phyloP scores from a whole-genome alignment of 2,329 filamentous ascomycete species.

The Microthyrium microscopicum region DNA sequence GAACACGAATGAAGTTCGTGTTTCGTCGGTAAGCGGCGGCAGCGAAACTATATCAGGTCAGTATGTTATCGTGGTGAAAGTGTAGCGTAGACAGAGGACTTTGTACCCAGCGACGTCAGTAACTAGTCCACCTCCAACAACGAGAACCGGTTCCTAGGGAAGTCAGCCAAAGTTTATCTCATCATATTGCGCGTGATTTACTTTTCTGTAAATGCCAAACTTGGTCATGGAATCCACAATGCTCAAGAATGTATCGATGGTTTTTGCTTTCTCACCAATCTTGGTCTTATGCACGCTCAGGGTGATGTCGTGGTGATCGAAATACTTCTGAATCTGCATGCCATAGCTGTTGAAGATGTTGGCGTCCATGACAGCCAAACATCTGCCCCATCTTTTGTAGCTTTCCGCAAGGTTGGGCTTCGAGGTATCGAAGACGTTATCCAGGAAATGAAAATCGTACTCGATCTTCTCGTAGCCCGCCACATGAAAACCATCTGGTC shows the following conservation, averaged over 20 bases:
- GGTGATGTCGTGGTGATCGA: slow-evolving; percentile 44
- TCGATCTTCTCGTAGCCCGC: slow-evolving; percentile 62
- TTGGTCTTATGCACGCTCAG: slow-evolving; percentile 55
- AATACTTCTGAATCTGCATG: slow-evolving; percentile 48
- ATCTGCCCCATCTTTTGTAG: slow-evolving; percentile 48
- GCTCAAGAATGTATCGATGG: slow-evolving; percentile 49
- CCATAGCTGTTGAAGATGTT: slow-evolving; percentile 57
- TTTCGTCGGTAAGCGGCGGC: slow-evolving; percentile 56
- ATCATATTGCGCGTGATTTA: slow-evolving; percentile 16
- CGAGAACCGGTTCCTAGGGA: slow-evolving; percentile 43
- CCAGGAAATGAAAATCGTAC: slow-evolving; percentile 59
- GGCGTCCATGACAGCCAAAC: slow-evolving; percentile 51
- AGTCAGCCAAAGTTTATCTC: slow-evolving; percentile 8
- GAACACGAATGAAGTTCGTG: slow-evolving; percentile 58
- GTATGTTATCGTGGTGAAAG: slow-evolving; percentile 11
- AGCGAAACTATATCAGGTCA: slow-evolving; percentile 35
- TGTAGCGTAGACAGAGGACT: neutral
- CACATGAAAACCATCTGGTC: slow-evolving; percentile 49
- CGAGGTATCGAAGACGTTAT: slow-evolving; percentile 45
- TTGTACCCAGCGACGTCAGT: slow-evolving; percentile 53
- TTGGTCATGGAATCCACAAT: slow-evolving; percentile 52
- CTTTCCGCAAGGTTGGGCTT: slow-evolving; percentile 47
- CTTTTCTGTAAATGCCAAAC: slow-evolving; percentile 9
- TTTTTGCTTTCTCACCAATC: slow-evolving; percentile 62
- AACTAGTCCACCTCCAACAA: slow-evolving; percentile 53